phyloP scores from a whole-genome alignment of 1,284 basidiomycete species.

The Sphagnurus paluster region DNA sequence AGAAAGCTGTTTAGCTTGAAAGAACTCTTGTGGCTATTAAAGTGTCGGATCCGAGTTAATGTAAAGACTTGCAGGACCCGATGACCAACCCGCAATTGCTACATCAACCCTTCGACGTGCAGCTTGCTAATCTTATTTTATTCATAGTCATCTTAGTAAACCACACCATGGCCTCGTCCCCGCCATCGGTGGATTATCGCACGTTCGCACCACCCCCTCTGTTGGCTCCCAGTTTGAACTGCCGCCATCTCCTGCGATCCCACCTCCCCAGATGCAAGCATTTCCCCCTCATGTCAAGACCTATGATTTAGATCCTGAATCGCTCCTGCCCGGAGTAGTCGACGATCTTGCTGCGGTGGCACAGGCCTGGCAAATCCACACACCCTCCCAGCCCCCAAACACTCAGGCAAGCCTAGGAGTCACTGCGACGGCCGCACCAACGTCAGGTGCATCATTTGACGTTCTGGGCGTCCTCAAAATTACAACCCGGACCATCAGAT shows the following conservation, averaged over 20 bases:
- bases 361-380: conserved; percentile 48
- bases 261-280: conserved; percentile 41
- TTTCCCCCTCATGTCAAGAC: conserved; percentile 59
- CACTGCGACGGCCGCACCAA: neutral
- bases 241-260: conserved; percentile 66
- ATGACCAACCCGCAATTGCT: too few relatives aligned
- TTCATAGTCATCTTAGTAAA: conserved; percentile 51
- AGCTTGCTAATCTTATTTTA: conserved; percentile 6
- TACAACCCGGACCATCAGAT: conserved; percentile 76
- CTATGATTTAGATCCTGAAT: conserved; percentile 71
- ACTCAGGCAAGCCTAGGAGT: conserved; percentile 6
- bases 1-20: too few relatives aligned
- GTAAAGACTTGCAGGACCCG: too few relatives aligned
- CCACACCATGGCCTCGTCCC: conserved; percentile 65
- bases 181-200: conserved; percentile 64
- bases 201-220: conserved; percentile 41
- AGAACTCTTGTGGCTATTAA: too few relatives aligned
- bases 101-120: too few relatives aligned
- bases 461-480: conserved; percentile 68
- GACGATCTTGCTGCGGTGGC: conserved; percentile 67
- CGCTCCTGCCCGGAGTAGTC: conserved; percentile 67
- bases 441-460: conserved; percentile 37
- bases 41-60: too few relatives aligned
- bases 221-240: conserved; percentile 53
- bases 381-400: neutral